Evolutionary conservation across 2,329 filamentous ascomycete genomes (phyloP), one percentile per base, ranked within the genome.

Genomic region (Fusarium oxysporum): DNA sequence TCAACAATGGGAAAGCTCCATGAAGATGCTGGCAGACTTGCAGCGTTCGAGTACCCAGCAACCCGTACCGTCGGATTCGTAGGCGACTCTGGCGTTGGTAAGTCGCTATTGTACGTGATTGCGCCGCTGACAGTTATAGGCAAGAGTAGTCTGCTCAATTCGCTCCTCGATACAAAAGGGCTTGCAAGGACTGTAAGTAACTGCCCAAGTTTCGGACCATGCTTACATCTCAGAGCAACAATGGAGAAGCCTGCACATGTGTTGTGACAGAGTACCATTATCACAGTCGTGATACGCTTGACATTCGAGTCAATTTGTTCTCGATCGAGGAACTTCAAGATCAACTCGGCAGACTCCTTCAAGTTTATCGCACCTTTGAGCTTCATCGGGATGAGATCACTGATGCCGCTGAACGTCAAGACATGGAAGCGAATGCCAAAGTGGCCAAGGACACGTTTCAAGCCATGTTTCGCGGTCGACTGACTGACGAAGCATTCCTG

Each of bases 61-160:
- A 82, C 79, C 5, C 78, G 84, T 21, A 84, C 76, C 7, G 83
- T 87, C 1, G 85, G 84, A 1, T 82, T 87, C 43, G 83, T 87
- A 1, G 86, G 86, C 0, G 85, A 86, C 66, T 85, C 85, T 17
- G 86, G 85, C 7, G 84, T 82, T 38, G 83, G 84, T 84, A 71
- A 71, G 81, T 65, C 21, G 16, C 25, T 3, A 6, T 7, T 19
- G 0, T 2, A n/a, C 11, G 33, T 11, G 7, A 17, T 17, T n/a
- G 17, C 19, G 9, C 9, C 32, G 11, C 57, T 68, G 40, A 62
- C 13, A 21, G 2, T 8, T 0, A 5, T 35, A 82, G 85, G 85
- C 0, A 87, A 87, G 77, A 87, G 85, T 63, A 87, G 85, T 64
- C 74, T 87, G 6, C 77, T 87, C 21, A 87, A 87, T 70, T 86